Evolutionary conservation across 176 grass and related monocot genomes (phyloP), one percentile per base, ranked within the genome.

Genomic region (Raddia distichophylla): DNA sequence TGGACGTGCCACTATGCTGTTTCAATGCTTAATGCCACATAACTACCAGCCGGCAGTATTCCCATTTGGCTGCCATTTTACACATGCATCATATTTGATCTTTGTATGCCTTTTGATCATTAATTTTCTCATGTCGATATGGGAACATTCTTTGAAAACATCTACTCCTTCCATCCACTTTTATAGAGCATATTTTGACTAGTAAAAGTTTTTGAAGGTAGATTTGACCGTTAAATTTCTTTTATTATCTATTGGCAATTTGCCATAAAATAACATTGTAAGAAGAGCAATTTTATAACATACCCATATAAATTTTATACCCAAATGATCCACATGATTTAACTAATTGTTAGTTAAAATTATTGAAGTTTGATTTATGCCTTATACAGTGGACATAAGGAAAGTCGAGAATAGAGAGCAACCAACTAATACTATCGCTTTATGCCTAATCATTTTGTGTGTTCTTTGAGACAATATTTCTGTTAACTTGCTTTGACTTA

Each of bases 401-500:
- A 27, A 27, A 27, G 27, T 27, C 11, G 4, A 60, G 58, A 27
- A 13, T 1, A 4, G 3, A 4, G 20, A 12, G 20, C 33, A 86
- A 57, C 59, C 57, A 50, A 66, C 37, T 80, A 73, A 51, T 65
- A 65, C 49, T 47, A 33, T 16, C 18, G 15, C 11, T 4, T 5
- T 58, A 35, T 67, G 27, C 1, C 27, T 27, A 57, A 56, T 20
- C 3, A 13, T 63, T 71, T 11, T 40, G 37, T 40, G 37, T 56
- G 15, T 55, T 10, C 35, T 68, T 62, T 54, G 14, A 47, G 79
- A 71, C 71, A 62, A 27, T 33, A 60, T 14, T 55, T 82, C 40
- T 32, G 33, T 61, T 58, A 12, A 67, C 60, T 88, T 84, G 86
- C 86, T 88, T 84, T 84, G 19, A 79, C 53, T 69, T 83, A 61